A percentile compares a stretch with the other conserved stretches of the same genome.
phyloP scores from a whole-genome alignment of 2,329 filamentous ascomycete species.

The Pleomassaria siparia region DNA sequence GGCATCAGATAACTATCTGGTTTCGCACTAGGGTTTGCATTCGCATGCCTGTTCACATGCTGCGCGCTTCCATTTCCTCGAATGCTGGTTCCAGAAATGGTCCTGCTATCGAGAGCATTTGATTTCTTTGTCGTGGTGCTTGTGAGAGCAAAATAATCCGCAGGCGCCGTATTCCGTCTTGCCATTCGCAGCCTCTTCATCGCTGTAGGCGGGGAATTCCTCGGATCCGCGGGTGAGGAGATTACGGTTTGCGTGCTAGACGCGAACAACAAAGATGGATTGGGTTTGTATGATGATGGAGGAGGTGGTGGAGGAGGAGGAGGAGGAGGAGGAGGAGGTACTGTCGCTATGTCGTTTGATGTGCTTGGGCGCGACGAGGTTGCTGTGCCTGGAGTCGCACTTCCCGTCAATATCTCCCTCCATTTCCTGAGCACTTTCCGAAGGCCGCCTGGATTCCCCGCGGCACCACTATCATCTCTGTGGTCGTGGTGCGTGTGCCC shows the following conservation, averaged over 20 bases:
- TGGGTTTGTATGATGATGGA: background rate
- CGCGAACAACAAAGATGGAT: constrained; percentile 11
- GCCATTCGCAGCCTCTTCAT: constrained; percentile 5
- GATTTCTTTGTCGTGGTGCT: background rate
- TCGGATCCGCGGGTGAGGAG: constrained; percentile 15
- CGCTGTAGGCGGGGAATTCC: constrained; percentile 10
- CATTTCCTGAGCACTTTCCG: constrained; percentile 2
- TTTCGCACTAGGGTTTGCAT: background rate
- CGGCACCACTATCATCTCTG: background rate
- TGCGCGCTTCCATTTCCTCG: too few species aligned
- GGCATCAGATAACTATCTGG: background rate
- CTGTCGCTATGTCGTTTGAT: too few species aligned
- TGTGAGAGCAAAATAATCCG: constrained; percentile 8
- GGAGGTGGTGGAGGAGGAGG: background rate
- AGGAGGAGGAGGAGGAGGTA: too few species aligned
- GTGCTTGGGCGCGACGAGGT: background rate
- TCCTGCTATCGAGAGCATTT: too few species aligned
- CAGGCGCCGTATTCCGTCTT: constrained; percentile 17
- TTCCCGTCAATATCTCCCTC: background rate
- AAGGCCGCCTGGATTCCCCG: too few species aligned
- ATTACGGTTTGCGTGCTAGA: constrained; percentile 18
- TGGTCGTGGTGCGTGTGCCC: background rate
- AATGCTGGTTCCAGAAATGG: too few species aligned
- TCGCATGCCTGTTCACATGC: too few species aligned
- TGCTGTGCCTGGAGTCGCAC: background rate